Percentiles rank a stretch among this genome's conserved stretches.
These are phyloP conservation scores for Trichoderma sp. DNA, from an alignment of 2,329 filamentous ascomycete genomes.

Conservation along the genomic window DNA sequence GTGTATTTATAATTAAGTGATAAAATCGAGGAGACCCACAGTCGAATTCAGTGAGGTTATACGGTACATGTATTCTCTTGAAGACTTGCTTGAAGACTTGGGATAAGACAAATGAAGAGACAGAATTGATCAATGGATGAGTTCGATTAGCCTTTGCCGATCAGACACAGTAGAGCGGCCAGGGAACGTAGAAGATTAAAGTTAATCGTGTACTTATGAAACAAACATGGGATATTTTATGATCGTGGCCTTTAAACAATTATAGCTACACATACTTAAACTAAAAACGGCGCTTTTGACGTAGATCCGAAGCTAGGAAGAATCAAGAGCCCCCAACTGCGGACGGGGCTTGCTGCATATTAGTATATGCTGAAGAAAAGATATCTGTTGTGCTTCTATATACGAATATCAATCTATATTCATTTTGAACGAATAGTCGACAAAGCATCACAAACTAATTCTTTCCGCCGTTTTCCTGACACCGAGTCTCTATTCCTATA, in stretches of 20 bases:
- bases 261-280: background rate
- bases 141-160: background rate
- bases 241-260: background rate
- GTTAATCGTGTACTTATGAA: background rate
- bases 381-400: background rate
- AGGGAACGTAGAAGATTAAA: background rate
- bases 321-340: no score
- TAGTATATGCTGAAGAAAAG: background rate
- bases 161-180: background rate
- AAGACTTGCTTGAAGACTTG: no score
- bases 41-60: no score
- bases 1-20: no score
- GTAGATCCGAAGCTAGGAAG: background rate
- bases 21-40: no score
- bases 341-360: background rate
- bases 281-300: background rate
- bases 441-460: background rate
- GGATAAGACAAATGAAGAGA: background rate
- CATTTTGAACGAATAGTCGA: background rate
- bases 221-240: background rate
- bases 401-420: background rate
- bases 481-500: background rate
- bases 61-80: background rate
- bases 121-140: background rate
- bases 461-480: background rate